Evolutionary conservation across 2,329 filamentous ascomycete genomes (phyloP).

Genomic region (Aureobasidium subglaciale): DNA sequence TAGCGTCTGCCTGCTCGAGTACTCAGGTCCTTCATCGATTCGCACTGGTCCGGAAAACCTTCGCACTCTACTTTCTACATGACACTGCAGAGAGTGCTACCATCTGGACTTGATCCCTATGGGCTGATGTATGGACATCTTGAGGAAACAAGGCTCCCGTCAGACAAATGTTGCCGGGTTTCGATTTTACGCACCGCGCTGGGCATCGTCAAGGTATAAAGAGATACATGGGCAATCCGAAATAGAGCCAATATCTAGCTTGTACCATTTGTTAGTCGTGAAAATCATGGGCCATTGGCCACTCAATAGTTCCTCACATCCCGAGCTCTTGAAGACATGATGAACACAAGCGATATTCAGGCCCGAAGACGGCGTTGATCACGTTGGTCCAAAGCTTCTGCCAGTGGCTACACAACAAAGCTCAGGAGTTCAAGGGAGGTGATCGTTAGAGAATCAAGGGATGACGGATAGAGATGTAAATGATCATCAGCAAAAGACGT

Average conservation of each 20-base stretch:
- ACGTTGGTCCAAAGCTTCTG: neutral
- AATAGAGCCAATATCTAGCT: no score
- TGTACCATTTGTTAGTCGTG: no score
- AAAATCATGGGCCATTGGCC: no score
- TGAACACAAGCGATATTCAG: neutral
- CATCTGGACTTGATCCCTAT: neutral
- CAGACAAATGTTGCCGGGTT: neutral
- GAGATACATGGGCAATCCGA: neutral
- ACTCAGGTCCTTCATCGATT: neutral
- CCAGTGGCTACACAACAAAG: neutral
- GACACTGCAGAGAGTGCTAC: neutral
- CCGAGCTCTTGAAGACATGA: neutral
- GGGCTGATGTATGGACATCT: neutral
- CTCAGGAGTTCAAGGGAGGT: neutral
- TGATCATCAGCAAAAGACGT: slow-evolving; percentile 10
- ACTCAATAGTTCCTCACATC: neutral
- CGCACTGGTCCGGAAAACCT: neutral
- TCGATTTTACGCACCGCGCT: neutral
- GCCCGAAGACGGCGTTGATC: neutral
- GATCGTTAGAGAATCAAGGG: neutral
- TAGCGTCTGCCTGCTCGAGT: neutral
- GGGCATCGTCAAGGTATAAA: neutral
- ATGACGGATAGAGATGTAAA: neutral
- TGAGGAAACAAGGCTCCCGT: neutral
- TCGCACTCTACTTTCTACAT: neutral